Percentiles rank a stretch among this genome's conserved stretches.
phyloP scores from a whole-genome alignment of 129 eudicot species.

The Artemisia tridentata region DNA sequence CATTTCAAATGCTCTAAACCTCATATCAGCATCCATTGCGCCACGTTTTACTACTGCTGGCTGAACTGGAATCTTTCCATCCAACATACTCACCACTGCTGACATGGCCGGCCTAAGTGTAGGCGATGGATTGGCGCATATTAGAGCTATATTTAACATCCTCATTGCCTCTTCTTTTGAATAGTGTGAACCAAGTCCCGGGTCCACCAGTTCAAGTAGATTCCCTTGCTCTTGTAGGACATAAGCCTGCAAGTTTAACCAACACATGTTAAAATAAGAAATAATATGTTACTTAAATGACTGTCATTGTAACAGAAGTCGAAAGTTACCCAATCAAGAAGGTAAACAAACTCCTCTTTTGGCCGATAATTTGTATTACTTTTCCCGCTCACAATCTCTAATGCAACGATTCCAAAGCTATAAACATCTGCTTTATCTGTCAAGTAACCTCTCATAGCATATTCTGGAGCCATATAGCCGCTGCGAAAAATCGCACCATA shows the following conservation, averaged over 20 bases:
- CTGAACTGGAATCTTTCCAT: constrained; percentile 62
- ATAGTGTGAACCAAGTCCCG: constrained; percentile 54
- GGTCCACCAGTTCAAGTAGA: constrained; percentile 82
- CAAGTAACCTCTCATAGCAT: constrained; percentile 47
- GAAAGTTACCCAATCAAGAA: constrained; percentile 60
- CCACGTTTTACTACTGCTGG: constrained; percentile 47
- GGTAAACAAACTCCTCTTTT: constrained; percentile 54
- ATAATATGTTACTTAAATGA: neutral
- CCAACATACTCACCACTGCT: constrained; percentile 72
- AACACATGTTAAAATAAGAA: constrained; percentile 2
- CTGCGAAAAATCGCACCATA: constrained; percentile 23
- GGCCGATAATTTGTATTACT: constrained; percentile 52
- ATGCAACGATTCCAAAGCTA: constrained; percentile 60
- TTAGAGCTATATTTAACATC: constrained; percentile 59
- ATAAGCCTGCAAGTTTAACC: constrained; percentile 48
- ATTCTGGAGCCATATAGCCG: constrained; percentile 48
- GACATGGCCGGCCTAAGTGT: constrained; percentile 83
- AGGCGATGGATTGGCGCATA: constrained; percentile 79
- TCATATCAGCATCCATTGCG: constrained; percentile 37
- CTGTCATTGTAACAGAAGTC: neutral
- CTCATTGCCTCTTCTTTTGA: constrained; percentile 56
- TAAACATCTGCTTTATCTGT: constrained; percentile 59
- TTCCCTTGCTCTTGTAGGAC: constrained; percentile 79
- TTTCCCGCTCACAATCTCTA: constrained; percentile 46
- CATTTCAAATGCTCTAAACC: constrained; percentile 51